A percentile compares a stretch with the other conserved stretches of the same genome.
phyloP scores from a whole-genome alignment of 1,284 basidiomycete species.

The Fomitiporia mediterranea region DNA sequence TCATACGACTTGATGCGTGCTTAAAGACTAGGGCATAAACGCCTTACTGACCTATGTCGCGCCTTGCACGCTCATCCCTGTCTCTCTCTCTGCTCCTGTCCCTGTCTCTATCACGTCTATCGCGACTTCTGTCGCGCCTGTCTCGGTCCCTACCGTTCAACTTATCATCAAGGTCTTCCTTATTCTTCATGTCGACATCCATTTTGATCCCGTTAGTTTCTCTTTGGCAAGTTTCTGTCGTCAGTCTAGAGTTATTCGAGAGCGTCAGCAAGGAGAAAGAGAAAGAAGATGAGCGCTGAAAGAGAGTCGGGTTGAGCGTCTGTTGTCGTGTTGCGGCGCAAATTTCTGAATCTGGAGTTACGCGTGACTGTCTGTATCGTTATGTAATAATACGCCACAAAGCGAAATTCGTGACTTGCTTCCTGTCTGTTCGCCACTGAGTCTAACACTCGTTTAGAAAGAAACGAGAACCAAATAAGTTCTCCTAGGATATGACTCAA shows the following conservation, averaged over 20 bases:
- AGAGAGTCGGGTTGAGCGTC: too few species aligned
- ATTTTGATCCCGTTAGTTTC: too few species aligned
- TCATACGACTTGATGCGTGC: not conserved
- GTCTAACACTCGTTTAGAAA: too few species aligned
- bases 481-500: too few species aligned
- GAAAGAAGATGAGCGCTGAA: not conserved
- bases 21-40: slow-evolving; percentile 11
- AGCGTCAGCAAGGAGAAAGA: not conserved
- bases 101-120: slow-evolving; percentile 36
- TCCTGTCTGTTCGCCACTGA: too few species aligned
- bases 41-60: slow-evolving; percentile 56
- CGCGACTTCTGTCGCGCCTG: slow-evolving; percentile 41
- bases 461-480: too few species aligned
- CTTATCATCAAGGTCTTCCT: slow-evolving; percentile 55
- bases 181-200: slow-evolving; percentile 76
- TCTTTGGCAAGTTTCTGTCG: not conserved
- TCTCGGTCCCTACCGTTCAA: slow-evolving; percentile 33
- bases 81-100: slow-evolving; percentile 49
- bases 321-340: too few species aligned
- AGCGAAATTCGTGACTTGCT: too few species aligned
- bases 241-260: not conserved
- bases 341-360: not conserved
- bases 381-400: too few species aligned
- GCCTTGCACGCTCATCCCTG: slow-evolving; percentile 37
- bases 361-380: not conserved